A percentile compares a stretch with the other conserved stretches of the same genome.
These are phyloP conservation scores for Cercospora beticola DNA, from an alignment of 2,329 filamentous ascomycete species.

Conservation along the genomic window DNA sequence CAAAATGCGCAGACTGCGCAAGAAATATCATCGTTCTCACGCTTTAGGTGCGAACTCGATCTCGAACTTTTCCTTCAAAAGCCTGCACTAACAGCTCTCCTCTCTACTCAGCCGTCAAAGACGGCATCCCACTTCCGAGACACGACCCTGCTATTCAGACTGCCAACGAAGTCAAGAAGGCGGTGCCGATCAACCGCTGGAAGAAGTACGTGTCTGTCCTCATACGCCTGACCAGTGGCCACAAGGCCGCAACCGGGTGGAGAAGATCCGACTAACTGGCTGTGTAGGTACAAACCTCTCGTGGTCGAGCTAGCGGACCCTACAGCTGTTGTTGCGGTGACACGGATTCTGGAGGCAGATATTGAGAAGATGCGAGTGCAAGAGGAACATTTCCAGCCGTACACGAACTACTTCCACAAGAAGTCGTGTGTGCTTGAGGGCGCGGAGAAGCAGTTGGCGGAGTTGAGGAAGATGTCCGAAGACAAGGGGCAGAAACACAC, in stretches of 20 bases:
- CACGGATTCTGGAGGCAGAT: neutral
- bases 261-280: neutral
- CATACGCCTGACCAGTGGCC: neutral
- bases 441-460: neutral
- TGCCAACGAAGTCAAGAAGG: neutral
- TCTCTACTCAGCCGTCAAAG: neutral
- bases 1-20: neutral
- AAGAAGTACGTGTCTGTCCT: neutral
- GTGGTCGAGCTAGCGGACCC: neutral
- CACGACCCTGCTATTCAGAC: neutral
- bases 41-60: neutral
- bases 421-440: slow-evolving; percentile 4
- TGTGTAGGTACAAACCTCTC: neutral
- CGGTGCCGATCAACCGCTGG: neutral
- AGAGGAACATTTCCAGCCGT: neutral
- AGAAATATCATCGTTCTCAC: neutral
- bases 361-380: neutral
- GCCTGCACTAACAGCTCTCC: neutral
- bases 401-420: neutral
- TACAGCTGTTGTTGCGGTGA: neutral
- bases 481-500: neutral
- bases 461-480: neutral
- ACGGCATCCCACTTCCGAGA: neutral
- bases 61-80: neutral
- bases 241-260: neutral